Evolutionary conservation across 306 rosid genomes (phyloP).

Genomic region (Cyamopsis tetragonoloba): DNA sequence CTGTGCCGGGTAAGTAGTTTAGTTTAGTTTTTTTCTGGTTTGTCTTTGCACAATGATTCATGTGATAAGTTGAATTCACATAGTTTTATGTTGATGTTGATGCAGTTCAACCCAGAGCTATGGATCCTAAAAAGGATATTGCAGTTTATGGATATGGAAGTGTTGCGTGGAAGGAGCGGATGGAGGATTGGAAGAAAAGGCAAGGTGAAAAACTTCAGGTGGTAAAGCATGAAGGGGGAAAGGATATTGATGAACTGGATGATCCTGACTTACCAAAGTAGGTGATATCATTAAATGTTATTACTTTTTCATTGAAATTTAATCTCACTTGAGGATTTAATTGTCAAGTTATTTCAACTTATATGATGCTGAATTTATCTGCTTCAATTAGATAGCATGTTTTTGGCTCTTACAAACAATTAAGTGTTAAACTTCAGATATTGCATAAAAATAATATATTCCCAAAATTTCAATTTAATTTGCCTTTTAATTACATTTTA

Average conservation of each 20-base stretch:
- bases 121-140: conserved; percentile 88
- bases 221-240: conserved; percentile 58
- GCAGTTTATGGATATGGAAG: conserved; percentile 91
- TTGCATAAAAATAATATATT: too few relatives aligned
- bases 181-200: conserved; percentile 91
- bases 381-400: neutral
- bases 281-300: conserved; percentile 18
- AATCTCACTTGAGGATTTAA: neutral
- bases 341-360: too few relatives aligned
- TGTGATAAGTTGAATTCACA: too few relatives aligned
- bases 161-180: conserved; percentile 86
- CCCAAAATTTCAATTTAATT: too few relatives aligned
- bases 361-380: too few relatives aligned
- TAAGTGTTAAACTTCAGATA: neutral
- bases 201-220: conserved; percentile 74
- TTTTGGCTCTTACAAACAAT: neutral
- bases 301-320: neutral
- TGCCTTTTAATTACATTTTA: too few relatives aligned
- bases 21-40: neutral
- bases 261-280: conserved; percentile 85
- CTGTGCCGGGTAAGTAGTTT: conserved; percentile 46
- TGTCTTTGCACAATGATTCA: neutral
- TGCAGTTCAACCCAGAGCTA: conserved; percentile 73
- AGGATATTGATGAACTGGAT: conserved; percentile 43
- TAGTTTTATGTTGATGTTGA: conserved; percentile 23